Conservation (phyloP, 148 eudicot species). For the Chenopodium berlandieri region DNA sequence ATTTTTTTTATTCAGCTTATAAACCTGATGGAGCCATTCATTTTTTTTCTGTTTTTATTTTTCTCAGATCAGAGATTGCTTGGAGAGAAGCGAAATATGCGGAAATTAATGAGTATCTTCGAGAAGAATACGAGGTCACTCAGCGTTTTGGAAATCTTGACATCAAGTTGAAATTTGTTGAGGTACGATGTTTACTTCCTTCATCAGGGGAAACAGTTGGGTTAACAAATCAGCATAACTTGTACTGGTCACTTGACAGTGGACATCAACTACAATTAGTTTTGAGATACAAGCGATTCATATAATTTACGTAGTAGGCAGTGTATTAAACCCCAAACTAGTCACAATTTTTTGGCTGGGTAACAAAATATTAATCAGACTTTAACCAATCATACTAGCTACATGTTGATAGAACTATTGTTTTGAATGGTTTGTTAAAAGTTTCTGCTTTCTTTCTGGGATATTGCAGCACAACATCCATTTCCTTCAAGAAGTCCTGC, state of each 20-base stretch:
- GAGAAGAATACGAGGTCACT: constrained; percentile 88
- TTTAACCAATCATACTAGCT: neutral
- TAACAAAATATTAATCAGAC: neutral
- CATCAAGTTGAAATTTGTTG: constrained; percentile 86
- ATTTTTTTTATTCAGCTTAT: too few species aligned
- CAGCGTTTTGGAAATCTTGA: constrained; percentile 93
- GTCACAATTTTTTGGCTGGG: neutral
- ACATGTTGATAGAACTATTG: constrained; percentile 1
- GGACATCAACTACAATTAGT: neutral
- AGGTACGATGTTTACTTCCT: constrained; percentile 44
- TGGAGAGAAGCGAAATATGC: constrained; percentile 96
- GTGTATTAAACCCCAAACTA: too few species aligned
- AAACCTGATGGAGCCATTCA: neutral
- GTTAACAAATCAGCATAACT: neutral
- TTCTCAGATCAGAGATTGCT: constrained; percentile 92
- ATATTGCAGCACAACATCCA: constrained; percentile 89
- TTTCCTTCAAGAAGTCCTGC: constrained; percentile 94
- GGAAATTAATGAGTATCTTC: constrained; percentile 72
- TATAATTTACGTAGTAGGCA: neutral
- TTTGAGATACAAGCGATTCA: neutral
- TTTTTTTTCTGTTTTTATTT: neutral
- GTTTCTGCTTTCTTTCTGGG: neutral
- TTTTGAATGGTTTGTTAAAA: neutral
- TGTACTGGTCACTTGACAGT: neutral
- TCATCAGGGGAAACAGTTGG: neutral